A percentile compares a stretch with the other conserved stretches of the same genome.
phyloP scores from a whole-genome alignment of 306 rosid species.

The Delonix regia region DNA sequence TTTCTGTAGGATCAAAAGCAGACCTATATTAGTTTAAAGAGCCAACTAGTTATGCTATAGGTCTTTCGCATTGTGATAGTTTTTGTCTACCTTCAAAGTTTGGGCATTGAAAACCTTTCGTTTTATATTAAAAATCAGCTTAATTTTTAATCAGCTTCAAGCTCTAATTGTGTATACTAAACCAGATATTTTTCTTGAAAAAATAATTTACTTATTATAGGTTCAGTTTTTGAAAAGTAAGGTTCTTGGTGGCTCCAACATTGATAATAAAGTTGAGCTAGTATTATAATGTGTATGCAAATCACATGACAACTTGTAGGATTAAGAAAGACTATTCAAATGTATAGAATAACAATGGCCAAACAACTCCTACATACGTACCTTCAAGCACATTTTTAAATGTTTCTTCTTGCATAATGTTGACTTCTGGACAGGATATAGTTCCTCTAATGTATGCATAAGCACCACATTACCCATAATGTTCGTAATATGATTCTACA shows the following conservation, averaged over 20 bases:
- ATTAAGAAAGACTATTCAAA: constrained; percentile 19
- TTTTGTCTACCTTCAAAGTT: not conserved
- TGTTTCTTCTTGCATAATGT: constrained; percentile 20
- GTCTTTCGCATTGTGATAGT: not conserved
- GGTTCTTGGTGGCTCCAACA: constrained; percentile 6
- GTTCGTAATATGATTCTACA: not conserved
- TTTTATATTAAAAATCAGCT: not conserved
- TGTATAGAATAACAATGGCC: not conserved
- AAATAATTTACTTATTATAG: not conserved
- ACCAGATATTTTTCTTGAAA: not conserved
- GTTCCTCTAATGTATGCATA: constrained; percentile 22
- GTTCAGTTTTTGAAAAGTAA: not conserved
- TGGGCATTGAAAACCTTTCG: not conserved
- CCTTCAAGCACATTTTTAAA: constrained; percentile 1
- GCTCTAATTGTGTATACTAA: not conserved
- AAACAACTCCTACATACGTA: not conserved
- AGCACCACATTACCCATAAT: constrained; percentile 8
- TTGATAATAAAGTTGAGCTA: not conserved
- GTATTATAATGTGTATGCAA: not conserved
- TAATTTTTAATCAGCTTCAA: not conserved
- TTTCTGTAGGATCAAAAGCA: not conserved
- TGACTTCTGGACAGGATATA: constrained; percentile 1
- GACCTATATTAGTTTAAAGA: not conserved
- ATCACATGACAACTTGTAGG: constrained; percentile 1
- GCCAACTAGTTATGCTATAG: not conserved